phyloP scores from a whole-genome alignment of 768 basidiomycete genomes.

The Boletus reticulatus region DNA sequence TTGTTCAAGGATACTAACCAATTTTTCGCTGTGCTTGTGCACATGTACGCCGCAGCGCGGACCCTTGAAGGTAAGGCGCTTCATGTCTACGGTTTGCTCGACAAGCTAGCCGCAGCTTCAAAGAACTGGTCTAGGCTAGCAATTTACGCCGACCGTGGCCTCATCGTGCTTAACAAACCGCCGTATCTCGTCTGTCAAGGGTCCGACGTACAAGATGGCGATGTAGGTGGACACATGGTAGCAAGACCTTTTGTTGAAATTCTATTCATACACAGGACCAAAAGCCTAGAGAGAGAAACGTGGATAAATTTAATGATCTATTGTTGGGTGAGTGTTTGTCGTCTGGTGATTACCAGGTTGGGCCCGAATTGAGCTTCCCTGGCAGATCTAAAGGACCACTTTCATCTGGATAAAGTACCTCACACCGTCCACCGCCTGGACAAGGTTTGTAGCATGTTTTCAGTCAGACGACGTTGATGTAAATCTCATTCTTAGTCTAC shows the following conservation, averaged over 20 bases:
- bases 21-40: neutral
- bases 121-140: constrained; percentile 34
- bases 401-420: constrained; percentile 38
- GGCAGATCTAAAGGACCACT: constrained; percentile 29
- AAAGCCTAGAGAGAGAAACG: constrained; percentile 22
- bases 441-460: constrained; percentile 41
- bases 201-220: constrained; percentile 23
- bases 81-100: neutral
- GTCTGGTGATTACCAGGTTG: neutral
- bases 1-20: too few species aligned
- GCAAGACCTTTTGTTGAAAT: neutral
- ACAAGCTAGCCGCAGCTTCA: constrained; percentile 5
- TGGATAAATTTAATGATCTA: constrained; percentile 36
- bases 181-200: constrained; percentile 54
- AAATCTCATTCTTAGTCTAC: constrained; percentile 42
- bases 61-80: constrained; percentile 17
- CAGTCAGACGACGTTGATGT: neutral
- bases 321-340: constrained; percentile 31
- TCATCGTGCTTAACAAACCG: constrained; percentile 63
- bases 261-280: constrained; percentile 10
- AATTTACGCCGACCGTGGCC: constrained; percentile 52
- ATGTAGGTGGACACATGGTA: constrained; percentile 17
- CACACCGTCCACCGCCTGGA: constrained; percentile 64
- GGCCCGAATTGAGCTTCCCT: neutral
- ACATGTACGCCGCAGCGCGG: constrained; percentile 20